Base-by-base conservation (phyloP, 306 rosid species). In the Betula pendula region DNA sequence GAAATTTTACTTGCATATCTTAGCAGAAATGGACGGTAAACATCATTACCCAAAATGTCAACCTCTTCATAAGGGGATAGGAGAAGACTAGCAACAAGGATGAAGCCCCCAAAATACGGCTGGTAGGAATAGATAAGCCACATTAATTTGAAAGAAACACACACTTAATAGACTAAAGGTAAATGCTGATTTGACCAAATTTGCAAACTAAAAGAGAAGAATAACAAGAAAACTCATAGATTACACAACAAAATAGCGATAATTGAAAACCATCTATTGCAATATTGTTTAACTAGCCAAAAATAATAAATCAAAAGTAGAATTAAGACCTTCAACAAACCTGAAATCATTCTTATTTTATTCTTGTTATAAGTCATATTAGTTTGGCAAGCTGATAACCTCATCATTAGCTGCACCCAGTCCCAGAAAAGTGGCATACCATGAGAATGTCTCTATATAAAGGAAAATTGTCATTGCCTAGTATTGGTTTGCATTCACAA, bases 31-130 rank as follows among this genome's bases (percentile, higher is more conserved):
- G 47, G 81, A 49, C 52, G 74, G 69, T 29, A 81, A 33, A 70
- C 47, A 74, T 53, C 49, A 68, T 84, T 89, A 89, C 98, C 98
- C 96, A 94, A 87, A 83, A 92, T 55, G 97, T 94, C 20, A 90
- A 84, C 84, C 98, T 90, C 90, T 94, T 94, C 96, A 92, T 90
- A 66, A 92, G 91, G n/a, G 98, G 98, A 83, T 94, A 94, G 74
- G 97, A 84, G 80, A 94, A 92, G 77, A 94, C 97, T 33, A 92
- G 92, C 74, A 94, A 82, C 91, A 94, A 89, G 62, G 95, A 90
- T 40, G 96, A 92, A 55, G 98, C 95, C 15, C 98, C 98, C 84
- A 94, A 84, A 81, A 90, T 56, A 35, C 88, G 88, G 79, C 98
- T 92, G 89, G 80, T 38, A 80, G 62, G 83, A 31, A 82, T 67